Base-by-base conservation (phyloP, 495 filamentous ascomycete species). In the Saxispiralis lemnorum region DNA sequence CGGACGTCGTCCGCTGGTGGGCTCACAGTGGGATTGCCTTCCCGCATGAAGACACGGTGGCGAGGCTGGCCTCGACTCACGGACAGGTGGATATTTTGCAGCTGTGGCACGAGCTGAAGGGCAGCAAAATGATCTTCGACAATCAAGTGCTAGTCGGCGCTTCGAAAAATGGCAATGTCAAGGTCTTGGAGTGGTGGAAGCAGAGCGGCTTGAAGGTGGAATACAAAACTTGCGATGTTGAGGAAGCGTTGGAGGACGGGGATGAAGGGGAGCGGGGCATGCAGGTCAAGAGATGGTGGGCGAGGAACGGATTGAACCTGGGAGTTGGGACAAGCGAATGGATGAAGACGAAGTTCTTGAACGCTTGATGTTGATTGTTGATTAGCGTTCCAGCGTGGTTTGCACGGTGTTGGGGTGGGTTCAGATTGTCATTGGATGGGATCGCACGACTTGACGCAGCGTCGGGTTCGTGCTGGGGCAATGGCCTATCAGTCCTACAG, bases 191-290 rank as follows among this genome's bases (percentile, higher is more conserved):
- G 55, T 95, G 86, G 86, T 95, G 87, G 87, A 81, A 79, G 47
- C 60, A 63, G 38, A 81, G 77, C 47, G 79, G 79, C 0, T 68
- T 83, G 32, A 63, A 67, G 10, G 85, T 93, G 11, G 84, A 93
- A 59, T 95, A 93, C 57, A 88, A 87, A 63, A 92, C 86, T 7
- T 93, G 85, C 51, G 84, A 93, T 64, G 84, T 95, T 48, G 86
- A 94, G 58, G 87, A 93, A 62, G 86, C 87, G 9, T 64, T 95
- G 44, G 87, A 95, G 58, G 86, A 93, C 54, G 81, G 4, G 69
- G 77, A 46, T 60, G 68, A 51, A 62, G 66, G 35, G 2, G 47
- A 55, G 14, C 51, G 28, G 62, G 71, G 43, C 48, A 69, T 70
- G 35, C 72, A 71, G 35, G 83, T 92, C 11, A 69, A 79, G 41